phyloP scores from a whole-genome alignment of 2,329 filamentous ascomycete genomes.

The Orbilia oligospora region DNA sequence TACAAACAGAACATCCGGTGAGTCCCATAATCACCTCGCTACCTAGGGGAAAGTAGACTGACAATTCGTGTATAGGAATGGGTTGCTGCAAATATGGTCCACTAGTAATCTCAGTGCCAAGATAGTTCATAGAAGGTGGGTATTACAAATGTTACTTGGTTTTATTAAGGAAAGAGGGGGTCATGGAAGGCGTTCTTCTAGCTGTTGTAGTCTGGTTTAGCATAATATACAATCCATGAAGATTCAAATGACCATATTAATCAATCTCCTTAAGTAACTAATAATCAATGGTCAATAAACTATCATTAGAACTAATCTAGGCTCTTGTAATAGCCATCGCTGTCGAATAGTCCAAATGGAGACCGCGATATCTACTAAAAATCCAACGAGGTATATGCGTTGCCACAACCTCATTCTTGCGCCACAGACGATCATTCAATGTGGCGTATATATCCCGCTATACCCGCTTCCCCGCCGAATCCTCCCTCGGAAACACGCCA shows the following conservation, averaged over 20 bases:
- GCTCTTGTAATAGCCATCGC: too few species aligned
- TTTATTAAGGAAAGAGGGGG: conserved; percentile 14
- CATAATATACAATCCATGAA: conserved; percentile 16
- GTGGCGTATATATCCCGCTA: not conserved
- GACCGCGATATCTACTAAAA: too few species aligned
- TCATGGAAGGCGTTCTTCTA: conserved; percentile 44
- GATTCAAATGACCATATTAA: not conserved
- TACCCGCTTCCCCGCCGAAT: conserved; percentile 23
- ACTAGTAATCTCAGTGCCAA: conserved; percentile 8
- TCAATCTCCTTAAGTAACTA: too few species aligned
- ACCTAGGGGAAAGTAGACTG: not conserved
- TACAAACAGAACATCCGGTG: conserved; percentile 85
- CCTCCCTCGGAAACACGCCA: conserved; percentile 26
- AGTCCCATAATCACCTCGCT: conserved; percentile 64
- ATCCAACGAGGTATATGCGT: not conserved
- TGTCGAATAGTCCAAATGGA: too few species aligned
- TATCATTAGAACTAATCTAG: too few species aligned
- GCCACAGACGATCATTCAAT: not conserved
- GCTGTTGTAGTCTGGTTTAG: conserved; percentile 4
- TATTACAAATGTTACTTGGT: not conserved
- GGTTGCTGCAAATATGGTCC: conserved; percentile 72
- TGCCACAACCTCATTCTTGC: not conserved
- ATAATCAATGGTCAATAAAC: too few species aligned
- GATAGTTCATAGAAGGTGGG: conserved; percentile 62
- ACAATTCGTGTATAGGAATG: conserved; percentile 69